Evolutionary conservation across 2,329 filamentous ascomycete species (phyloP), one percentile per base, ranked within the genome.

Genomic region (Aspergillus cejpii): DNA sequence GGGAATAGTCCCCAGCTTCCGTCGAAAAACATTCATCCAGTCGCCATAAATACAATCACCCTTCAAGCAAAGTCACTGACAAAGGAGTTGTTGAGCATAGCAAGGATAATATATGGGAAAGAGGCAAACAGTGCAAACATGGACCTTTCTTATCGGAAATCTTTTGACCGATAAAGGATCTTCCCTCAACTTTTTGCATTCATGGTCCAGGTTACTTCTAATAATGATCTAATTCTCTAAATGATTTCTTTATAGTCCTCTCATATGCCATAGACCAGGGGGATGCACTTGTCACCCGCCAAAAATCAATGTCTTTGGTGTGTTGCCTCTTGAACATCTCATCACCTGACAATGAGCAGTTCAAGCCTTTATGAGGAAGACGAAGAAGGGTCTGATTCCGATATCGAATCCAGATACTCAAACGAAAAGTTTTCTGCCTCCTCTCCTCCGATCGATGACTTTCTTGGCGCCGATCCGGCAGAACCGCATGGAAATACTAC

Each of bases 331-430:
- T 39, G 55, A 69, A 37, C 49, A 74, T n/a, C 61, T 74, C 43
- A 85, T 86, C 56, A 62, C 50, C 50, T 54, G 46, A 65, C 51
- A 41, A 69, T 69, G 66, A 68, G 64, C 64, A 65, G 56, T 50
- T 56, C 61, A 46, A 59, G 56, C 43, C 48, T 51, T 44, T 64
- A 63, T 51, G 56, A 61, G 43, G 60, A 65, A 52, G 57, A 59
- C 46, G 57, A 60, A 52, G 56, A 61, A 40, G 48, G 48, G 27
- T 51, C 48, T 38, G 54, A 55, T 38, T 43, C 47, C 34, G 44
- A 57, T 10, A 28, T 47, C 39, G 49, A 53, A 20, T 38, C 41
- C 33, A 46, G 44, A 28, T 46, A 39, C 8, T 48, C 55, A 5
- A 20, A 33, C 8, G 15, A 29, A 15, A 44, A 37, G 15, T 37